phyloP scores from a whole-genome alignment of 2,329 filamentous ascomycete species.

The Monilinia fructicola region DNA sequence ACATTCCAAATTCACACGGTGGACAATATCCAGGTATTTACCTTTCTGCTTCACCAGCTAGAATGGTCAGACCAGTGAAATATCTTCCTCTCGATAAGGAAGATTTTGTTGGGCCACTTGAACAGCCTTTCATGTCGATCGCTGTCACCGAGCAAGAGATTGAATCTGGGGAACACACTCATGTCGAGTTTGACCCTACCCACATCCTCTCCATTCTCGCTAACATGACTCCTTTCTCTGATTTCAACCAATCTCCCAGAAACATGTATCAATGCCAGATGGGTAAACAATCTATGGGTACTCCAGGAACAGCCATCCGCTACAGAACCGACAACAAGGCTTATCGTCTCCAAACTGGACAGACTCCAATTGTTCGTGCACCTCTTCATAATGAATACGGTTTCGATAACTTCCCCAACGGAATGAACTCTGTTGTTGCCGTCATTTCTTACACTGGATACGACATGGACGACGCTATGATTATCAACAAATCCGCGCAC shows the following conservation, averaged over 20 bases:
- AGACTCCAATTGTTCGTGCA: conserved; percentile 89
- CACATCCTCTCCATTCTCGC: conserved; percentile 97
- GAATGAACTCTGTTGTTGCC: conserved; percentile 90
- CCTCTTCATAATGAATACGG: conserved; percentile 95
- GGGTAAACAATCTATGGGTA: conserved; percentile 99
- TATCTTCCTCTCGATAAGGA: conserved; percentile 83
- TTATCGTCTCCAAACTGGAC: conserved; percentile 90
- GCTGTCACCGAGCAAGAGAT: conserved; percentile 88
- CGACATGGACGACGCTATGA: conserved; percentile 99
- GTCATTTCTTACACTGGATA: conserved; percentile 99
- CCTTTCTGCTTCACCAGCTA: conserved; percentile 80
- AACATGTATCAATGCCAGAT: conserved; percentile 99
- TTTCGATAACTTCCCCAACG: conserved; percentile 97
- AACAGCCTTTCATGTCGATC: conserved; percentile 98
- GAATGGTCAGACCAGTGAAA: conserved; percentile 89
- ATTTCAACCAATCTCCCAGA: conserved; percentile 96
- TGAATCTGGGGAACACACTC: conserved; percentile 82
- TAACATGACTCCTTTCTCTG: conserved; percentile 98
- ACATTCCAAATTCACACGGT: conserved; percentile 80
- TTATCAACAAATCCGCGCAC: conserved; percentile 94
- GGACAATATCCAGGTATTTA: conserved; percentile 97
- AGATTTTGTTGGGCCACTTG: conserved; percentile 88
- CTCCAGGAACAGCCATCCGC: conserved; percentile 77
- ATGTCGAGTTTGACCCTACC: conserved; percentile 91
- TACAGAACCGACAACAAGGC: conserved; percentile 97